phyloP scores from a whole-genome alignment of 2,329 filamentous ascomycete genomes.

The Xylaria sp. region DNA sequence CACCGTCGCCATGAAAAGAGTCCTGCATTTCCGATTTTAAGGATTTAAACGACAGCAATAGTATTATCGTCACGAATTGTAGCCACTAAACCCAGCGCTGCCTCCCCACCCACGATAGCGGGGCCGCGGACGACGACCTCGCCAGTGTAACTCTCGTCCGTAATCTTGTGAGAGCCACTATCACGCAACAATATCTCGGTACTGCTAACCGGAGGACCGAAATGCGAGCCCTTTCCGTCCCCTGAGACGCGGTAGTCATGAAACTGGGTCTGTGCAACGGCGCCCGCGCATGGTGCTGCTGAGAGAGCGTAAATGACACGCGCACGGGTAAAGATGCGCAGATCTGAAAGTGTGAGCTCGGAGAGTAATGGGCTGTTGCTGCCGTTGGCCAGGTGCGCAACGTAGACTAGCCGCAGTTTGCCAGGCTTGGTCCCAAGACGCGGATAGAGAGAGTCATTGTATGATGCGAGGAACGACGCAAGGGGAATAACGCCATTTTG shows the following conservation, averaged over 20 bases:
- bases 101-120: constrained; percentile 74
- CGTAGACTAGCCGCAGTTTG: constrained; percentile 83
- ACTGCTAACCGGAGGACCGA: constrained; percentile 83
- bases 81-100: constrained; percentile 70
- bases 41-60: constrained; percentile 64
- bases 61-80: constrained; percentile 79
- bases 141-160: constrained; percentile 70
- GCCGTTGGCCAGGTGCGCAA: constrained; percentile 70
- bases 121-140: constrained; percentile 80
- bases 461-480: constrained; percentile 69
- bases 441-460: constrained; percentile 70
- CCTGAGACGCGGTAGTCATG: constrained; percentile 81
- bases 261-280: constrained; percentile 85
- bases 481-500: constrained; percentile 79
- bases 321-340: constrained; percentile 83
- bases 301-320: constrained; percentile 88
- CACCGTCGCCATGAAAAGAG: background rate
- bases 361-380: constrained; percentile 72
- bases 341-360: constrained; percentile 77
- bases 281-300: constrained; percentile 84
- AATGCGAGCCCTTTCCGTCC: constrained; percentile 67
- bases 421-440: constrained; percentile 71
- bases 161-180: constrained; percentile 68
- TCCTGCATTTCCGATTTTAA: background rate
- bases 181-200: constrained; percentile 82